Base-by-base conservation (phyloP, 345 rosid genomes). In the Citrus medica region DNA sequence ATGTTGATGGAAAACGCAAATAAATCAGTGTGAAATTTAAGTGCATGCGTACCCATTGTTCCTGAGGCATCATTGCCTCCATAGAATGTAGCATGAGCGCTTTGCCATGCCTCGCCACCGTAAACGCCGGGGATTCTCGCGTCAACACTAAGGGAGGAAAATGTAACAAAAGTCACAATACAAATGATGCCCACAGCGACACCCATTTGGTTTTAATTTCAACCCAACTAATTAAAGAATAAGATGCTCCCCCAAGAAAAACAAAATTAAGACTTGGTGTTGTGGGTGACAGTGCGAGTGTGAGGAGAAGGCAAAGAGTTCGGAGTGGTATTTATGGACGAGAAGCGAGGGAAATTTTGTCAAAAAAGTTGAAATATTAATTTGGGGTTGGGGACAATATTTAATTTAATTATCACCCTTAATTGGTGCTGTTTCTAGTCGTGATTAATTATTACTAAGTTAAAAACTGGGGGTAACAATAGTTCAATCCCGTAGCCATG, bases 21-120 rank as follows among this genome's bases (percentile, higher is more conserved):
- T 3, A 13, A 46, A 46, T 46, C 4, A 13, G 0, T 46, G 17
- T 46, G 17, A 13, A 12, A 46, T 13, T 12, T 46, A 46, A 46
- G 51, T 46, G 13, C 51, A 46, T 0, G 2, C 58, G 46, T 80
- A 93, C 97, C 95, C 97, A 91, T 91, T 3, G 98, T 95, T 40
- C 98, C 98, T 4, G 98, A 90, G 72, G 98, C 98, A 67, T 95
- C 98, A 6, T 73, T 85, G 32, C 98, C 98, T 1, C 98, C 98
- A 12, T 95, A 93, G 85, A 92, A 95, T 58, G 98, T 93, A 77
- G 98, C 98, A 62, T 93, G 98, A 35, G 98, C 98, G 13, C 71
- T 85, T 84, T 95, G 87, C 98, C 98, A 95, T 5, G 79, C 48
- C n/a, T 84, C 84, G 0, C 93, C 92, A 1, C 79, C 21, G 86